A percentile compares a stretch with the other conserved stretches of the same genome.
Conservation (phyloP, 768 basidiomycete species). For the Sporobolomyces pararoseus region DNA sequence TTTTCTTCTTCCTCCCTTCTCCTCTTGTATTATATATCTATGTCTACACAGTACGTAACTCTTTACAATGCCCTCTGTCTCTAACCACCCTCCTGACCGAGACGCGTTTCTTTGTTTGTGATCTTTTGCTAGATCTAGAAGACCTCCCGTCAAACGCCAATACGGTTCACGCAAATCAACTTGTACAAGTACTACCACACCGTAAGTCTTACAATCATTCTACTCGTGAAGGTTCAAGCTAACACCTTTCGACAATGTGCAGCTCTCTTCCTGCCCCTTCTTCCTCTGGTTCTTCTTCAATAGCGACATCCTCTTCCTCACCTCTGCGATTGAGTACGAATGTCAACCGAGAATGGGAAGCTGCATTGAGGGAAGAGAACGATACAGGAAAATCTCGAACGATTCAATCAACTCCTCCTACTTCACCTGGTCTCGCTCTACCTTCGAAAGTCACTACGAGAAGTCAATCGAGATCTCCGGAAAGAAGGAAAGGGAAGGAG, state of each 20-base stretch:
- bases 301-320: background rate
- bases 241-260: too few relatives aligned
- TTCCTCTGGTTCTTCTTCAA: background rate
- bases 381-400: too few relatives aligned
- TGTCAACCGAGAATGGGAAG: background rate
- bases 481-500: background rate
- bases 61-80: too few relatives aligned
- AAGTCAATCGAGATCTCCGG: background rate
- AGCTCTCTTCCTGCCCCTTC: background rate
- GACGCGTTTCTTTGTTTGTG: too few relatives aligned
- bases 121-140: too few relatives aligned
- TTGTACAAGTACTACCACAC: too few relatives aligned
- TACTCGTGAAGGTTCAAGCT: too few relatives aligned
- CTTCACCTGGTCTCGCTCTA: background rate
- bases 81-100: too few relatives aligned
- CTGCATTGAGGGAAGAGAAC: background rate
- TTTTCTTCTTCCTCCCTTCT: too few relatives aligned
- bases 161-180: constrained; percentile 36
- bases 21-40: too few relatives aligned
- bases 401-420: background rate
- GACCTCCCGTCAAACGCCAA: constrained; percentile 33
- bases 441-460: background rate
- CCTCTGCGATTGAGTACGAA: constrained; percentile 8
- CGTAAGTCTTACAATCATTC: too few relatives aligned
- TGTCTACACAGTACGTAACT: too few relatives aligned